These are phyloP conservation scores for Epicoccum sorghinum DNA, from an alignment of 2,329 filamentous ascomycete genomes.

Conservation along the genomic window DNA sequence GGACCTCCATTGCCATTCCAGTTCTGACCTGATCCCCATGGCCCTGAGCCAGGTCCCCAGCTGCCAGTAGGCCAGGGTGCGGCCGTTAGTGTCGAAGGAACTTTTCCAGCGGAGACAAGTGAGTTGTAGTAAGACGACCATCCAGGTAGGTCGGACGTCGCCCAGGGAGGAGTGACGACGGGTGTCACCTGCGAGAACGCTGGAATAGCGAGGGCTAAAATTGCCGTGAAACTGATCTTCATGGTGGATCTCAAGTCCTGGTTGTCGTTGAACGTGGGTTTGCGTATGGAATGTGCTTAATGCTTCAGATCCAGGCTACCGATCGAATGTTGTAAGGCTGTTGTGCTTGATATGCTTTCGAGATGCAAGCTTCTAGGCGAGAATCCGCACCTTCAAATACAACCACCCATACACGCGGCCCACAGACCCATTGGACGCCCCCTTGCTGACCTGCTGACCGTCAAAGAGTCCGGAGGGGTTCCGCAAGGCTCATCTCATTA, in stretches of 20 bases:
- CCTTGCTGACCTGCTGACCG: conserved; percentile 1
- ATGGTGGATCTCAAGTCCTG: neutral
- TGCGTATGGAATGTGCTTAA: neutral
- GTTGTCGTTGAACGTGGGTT: neutral
- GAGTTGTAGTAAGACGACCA: conserved; percentile 38
- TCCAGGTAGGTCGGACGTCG: conserved; percentile 23
- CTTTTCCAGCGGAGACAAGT: conserved; percentile 30
- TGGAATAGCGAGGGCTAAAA: conserved; percentile 6
- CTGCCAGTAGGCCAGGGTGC: conserved; percentile 31
- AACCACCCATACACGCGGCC: conserved; percentile 11
- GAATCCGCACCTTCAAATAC: conserved; percentile 8
- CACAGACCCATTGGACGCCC: conserved; percentile 11
- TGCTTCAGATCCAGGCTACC: too few species aligned
- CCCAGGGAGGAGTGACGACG: conserved; percentile 27
- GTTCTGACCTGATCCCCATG: conserved; percentile 24
- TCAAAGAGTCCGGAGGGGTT: conserved; percentile 19
- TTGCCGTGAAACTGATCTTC: conserved; percentile 12
- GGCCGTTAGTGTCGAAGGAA: conserved; percentile 34
- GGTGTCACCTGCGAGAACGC: neutral
- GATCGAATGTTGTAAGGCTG: too few species aligned
- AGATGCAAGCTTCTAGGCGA: too few species aligned
- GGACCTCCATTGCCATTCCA: conserved; percentile 7
- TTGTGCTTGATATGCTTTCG: too few species aligned
- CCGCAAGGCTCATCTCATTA: conserved; percentile 17
- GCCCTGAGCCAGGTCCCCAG: conserved; percentile 30